Evolutionary conservation across 495 filamentous ascomycete genomes (phyloP).

Genomic region (Xylaria acuta): DNA sequence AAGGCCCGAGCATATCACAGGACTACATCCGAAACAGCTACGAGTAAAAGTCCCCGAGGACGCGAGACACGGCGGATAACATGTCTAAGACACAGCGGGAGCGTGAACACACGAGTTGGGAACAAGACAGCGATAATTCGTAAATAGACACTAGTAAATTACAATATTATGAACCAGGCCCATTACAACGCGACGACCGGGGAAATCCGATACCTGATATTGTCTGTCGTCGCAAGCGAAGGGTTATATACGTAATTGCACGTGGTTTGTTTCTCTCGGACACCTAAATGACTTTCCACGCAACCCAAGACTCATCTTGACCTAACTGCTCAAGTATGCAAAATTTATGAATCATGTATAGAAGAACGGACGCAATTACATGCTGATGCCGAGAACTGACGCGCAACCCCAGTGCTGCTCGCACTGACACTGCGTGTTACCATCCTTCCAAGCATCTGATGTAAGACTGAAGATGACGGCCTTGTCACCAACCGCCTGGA

Average conservation of each 20-base stretch:
- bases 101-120: not conserved
- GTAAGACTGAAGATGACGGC: constrained; percentile 80
- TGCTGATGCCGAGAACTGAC: constrained; percentile 39
- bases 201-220: not conserved
- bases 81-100: not conserved
- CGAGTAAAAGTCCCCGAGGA: not conserved
- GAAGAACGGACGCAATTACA: constrained; percentile 29
- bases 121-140: constrained; percentile 13
- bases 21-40: not conserved
- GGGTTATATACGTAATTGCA: constrained; percentile 14
- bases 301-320: not conserved
- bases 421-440: constrained; percentile 67
- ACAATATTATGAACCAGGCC: constrained; percentile 47
- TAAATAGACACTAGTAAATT: constrained; percentile 48
- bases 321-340: constrained; percentile 2
- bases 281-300: not conserved
- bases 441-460: constrained; percentile 82
- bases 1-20: not conserved
- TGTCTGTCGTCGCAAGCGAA: not conserved
- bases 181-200: constrained; percentile 1
- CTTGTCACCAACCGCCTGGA: constrained; percentile 56
- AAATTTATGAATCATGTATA: constrained; percentile 25
- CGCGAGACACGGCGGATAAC: not conserved
- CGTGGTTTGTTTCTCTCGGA: not conserved
- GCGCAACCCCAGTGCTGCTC: constrained; percentile 82